A percentile compares a stretch with the other conserved stretches of the same genome.
Evolutionary conservation across 306 rosid genomes (phyloP).

Genomic region (Leucaena leucocephala): DNA sequence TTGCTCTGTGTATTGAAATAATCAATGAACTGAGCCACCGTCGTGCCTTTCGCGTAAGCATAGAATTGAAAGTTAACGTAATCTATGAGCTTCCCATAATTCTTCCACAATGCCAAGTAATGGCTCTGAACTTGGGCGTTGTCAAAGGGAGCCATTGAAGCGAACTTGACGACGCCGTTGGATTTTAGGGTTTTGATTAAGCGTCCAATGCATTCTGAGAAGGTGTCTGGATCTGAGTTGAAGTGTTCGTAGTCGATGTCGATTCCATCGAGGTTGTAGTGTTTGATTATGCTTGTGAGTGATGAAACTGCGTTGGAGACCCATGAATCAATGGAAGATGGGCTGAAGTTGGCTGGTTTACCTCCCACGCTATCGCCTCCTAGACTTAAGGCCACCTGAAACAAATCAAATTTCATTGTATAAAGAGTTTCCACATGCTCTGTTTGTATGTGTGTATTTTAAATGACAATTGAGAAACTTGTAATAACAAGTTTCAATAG

Average conservation of each 20-base stretch:
- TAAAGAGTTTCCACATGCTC: no score
- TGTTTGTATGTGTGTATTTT: no score
- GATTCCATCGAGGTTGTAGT: constrained; percentile 65
- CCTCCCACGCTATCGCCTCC: constrained; percentile 64
- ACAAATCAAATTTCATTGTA: no score
- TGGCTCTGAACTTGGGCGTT: constrained; percentile 64
- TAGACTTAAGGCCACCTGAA: constrained; percentile 57
- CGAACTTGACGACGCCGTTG: constrained; percentile 57
- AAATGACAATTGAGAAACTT: no score
- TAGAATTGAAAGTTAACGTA: constrained; percentile 86
- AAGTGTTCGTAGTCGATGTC: constrained; percentile 84
- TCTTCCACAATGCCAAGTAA: constrained; percentile 73
- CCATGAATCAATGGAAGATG: constrained; percentile 70
- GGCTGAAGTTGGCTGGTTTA: constrained; percentile 50
- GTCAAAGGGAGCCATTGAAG: constrained; percentile 84
- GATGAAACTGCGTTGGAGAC: constrained; percentile 76
- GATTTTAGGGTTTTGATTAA: constrained; percentile 57
- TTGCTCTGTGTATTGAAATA: constrained; percentile 60
- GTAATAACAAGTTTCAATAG: no score
- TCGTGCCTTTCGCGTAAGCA: constrained; percentile 70
- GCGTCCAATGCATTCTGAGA: constrained; percentile 64
- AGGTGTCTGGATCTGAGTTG: constrained; percentile 54
- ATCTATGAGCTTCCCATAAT: constrained; percentile 61
- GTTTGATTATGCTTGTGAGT: constrained; percentile 64
- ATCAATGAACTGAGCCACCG: constrained; percentile 53